Evolutionary conservation across 257 asterid species (phyloP).

Genomic region (Solanum bukasovii): DNA sequence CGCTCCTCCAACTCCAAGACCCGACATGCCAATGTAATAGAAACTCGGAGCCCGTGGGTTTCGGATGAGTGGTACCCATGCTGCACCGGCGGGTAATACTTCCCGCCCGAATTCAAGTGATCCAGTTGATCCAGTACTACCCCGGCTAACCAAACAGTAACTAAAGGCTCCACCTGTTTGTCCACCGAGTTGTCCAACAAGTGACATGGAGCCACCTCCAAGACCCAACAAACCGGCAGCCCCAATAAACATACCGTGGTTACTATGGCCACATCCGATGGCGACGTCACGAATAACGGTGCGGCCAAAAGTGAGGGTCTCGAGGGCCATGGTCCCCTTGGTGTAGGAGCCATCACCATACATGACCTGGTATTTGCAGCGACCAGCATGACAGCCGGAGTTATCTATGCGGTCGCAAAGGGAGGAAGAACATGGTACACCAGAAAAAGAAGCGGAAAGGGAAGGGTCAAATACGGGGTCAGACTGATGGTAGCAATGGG

Average conservation of each 20-base stretch:
- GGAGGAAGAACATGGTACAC: slow-evolving; percentile 60
- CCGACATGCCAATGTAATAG: slow-evolving; percentile 59
- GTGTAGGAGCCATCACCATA: slow-evolving; percentile 93
- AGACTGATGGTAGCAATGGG: slow-evolving; percentile 70
- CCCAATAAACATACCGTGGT: slow-evolving; percentile 79
- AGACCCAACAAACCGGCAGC: slow-evolving; percentile 85
- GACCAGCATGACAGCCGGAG: slow-evolving; percentile 68
- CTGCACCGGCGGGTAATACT: slow-evolving; percentile 63
- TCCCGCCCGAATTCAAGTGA: slow-evolving; percentile 84
- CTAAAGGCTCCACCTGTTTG: slow-evolving; percentile 77
- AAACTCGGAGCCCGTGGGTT: slow-evolving; percentile 67
- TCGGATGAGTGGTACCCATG: slow-evolving; percentile 67
- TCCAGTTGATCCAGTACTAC: slow-evolving; percentile 45
- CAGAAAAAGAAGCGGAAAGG: slow-evolving; percentile 58
- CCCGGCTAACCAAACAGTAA: slow-evolving; percentile 84
- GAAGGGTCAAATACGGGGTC: slow-evolving; percentile 94
- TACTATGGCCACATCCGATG: slow-evolving; percentile 81
- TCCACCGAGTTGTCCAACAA: slow-evolving; percentile 77
- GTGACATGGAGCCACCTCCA: slow-evolving; percentile 83
- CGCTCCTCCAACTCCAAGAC: slow-evolving; percentile 76
- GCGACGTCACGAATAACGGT: slow-evolving; percentile 57
- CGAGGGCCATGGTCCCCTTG: slow-evolving; percentile 68
- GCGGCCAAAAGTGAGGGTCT: slow-evolving; percentile 59
- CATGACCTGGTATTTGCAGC: slow-evolving; percentile 72
- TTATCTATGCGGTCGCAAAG: slow-evolving; percentile 56